These are phyloP conservation scores for Plasmodium chabaudi DNA, from an alignment of 169 alveolate species.

Conservation along the genomic window DNA sequence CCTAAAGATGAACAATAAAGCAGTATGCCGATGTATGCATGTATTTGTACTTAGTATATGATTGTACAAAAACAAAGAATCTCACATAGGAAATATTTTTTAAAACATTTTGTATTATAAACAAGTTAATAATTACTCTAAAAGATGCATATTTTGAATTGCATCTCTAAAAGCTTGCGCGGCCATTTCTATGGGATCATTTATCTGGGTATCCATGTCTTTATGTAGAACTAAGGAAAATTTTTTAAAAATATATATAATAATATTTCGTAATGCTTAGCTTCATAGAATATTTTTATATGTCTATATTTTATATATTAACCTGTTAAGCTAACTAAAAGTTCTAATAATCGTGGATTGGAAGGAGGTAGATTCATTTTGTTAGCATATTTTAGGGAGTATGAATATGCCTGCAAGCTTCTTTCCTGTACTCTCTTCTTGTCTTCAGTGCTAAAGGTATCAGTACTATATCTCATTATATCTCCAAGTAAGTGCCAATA, in stretches of 20 bases:
- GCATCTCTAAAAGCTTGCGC: constrained; percentile 78
- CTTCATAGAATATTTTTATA: neutral
- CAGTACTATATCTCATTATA: constrained; percentile 70
- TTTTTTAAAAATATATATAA: constrained; percentile 1
- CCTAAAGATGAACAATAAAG: constrained; percentile 29
- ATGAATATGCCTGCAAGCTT: constrained; percentile 67
- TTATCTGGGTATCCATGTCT: constrained; percentile 53
- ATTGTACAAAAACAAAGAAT: neutral
- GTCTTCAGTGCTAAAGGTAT: constrained; percentile 21
- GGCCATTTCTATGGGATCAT: constrained; percentile 70
- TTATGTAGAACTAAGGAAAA: constrained; percentile 47
- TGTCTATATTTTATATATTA: neutral
- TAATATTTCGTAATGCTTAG: neutral
- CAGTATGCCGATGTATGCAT: neutral
- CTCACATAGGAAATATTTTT: constrained; percentile 1
- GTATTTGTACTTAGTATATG: neutral
- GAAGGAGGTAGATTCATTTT: constrained; percentile 68
- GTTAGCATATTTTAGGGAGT: constrained; percentile 62
- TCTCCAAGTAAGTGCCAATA: constrained; percentile 76
- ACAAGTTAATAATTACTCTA: constrained; percentile 61
- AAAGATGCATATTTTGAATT: constrained; percentile 76
- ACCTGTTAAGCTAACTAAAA: constrained; percentile 74
- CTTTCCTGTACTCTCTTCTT: constrained; percentile 66
- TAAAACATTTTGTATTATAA: constrained; percentile 1
- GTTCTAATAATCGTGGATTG: constrained; percentile 63